Evolutionary conservation across 2,329 filamentous ascomycete species (phyloP).

Genomic region (Xylaria sp.): DNA sequence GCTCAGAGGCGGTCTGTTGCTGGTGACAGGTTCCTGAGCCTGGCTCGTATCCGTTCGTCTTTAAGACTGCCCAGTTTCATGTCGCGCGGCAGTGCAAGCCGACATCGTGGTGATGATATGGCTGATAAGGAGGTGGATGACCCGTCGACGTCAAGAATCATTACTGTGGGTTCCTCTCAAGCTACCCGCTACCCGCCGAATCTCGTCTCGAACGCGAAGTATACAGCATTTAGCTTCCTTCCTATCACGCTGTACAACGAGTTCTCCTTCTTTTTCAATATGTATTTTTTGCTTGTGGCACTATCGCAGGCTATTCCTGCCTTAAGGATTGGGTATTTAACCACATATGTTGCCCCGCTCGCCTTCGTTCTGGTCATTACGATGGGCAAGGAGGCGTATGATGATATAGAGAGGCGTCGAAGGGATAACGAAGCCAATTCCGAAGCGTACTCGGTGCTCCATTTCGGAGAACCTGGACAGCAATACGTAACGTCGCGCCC

Average conservation of each 20-base stretch:
- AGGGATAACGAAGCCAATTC: slow-evolving; percentile 94
- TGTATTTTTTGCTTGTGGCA: slow-evolving; percentile 96
- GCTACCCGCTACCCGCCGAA: slow-evolving; percentile 82
- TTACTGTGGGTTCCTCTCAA: slow-evolving; percentile 76
- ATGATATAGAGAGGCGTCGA: slow-evolving; percentile 84
- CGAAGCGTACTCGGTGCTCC: slow-evolving; percentile 79
- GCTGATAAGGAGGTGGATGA: slow-evolving; percentile 58
- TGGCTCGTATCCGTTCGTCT: slow-evolving; percentile 53
- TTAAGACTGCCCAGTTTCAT: slow-evolving; percentile 71
- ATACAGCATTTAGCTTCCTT: slow-evolving; percentile 91
- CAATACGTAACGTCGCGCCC: slow-evolving; percentile 40
- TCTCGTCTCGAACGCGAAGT: slow-evolving; percentile 94
- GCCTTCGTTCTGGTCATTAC: slow-evolving; percentile 92
- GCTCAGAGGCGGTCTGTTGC: slow-evolving; percentile 42
- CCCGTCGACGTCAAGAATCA: slow-evolving; percentile 70
- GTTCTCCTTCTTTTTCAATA: slow-evolving; percentile 99
- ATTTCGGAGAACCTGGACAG: slow-evolving; percentile 63
- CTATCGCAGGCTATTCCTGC: slow-evolving; percentile 90
- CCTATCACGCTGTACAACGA: slow-evolving; percentile 96
- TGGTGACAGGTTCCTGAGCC: slow-evolving; percentile 46
- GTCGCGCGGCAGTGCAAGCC: slow-evolving; percentile 43
- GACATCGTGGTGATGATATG: slow-evolving; percentile 52
- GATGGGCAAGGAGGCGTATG: slow-evolving; percentile 91
- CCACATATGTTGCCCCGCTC: slow-evolving; percentile 90
- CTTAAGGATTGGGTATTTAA: slow-evolving; percentile 89